A percentile compares a stretch with the other conserved stretches of the same genome.
Evolutionary conservation across 345 rosid genomes (phyloP).

Genomic region (Arabis alpina): DNA sequence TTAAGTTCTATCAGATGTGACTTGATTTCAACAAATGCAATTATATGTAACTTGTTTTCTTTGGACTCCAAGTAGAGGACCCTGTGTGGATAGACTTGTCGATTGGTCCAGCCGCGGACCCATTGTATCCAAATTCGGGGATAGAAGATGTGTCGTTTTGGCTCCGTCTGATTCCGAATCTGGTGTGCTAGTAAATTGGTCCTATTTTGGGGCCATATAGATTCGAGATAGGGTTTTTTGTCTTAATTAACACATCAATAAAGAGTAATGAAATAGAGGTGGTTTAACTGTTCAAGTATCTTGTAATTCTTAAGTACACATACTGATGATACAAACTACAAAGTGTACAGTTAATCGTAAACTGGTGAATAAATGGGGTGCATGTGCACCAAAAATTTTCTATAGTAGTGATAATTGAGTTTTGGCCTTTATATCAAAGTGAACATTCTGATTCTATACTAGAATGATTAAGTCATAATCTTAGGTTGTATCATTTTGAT

Average conservation of each 20-base stretch:
- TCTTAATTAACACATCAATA: constrained; percentile 12
- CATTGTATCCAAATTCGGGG: constrained; percentile 8
- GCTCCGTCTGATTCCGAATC: constrained; percentile 23
- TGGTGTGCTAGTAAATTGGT: neutral
- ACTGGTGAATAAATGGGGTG: constrained; percentile 7
- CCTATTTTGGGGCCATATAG: constrained; percentile 8
- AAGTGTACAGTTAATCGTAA: neutral
- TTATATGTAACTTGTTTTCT: constrained; percentile 6
- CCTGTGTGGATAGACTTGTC: constrained; percentile 4
- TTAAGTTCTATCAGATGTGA: neutral
- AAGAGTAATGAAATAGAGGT: neutral
- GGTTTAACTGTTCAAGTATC: neutral
- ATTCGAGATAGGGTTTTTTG: neutral
- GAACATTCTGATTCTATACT: constrained; percentile 33
- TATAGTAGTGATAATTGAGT: constrained; percentile 22
- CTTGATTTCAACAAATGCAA: constrained; percentile 3
- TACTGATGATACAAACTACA: neutral
- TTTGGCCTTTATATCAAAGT: constrained; percentile 23
- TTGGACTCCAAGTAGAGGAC: constrained; percentile 14
- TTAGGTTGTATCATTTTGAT: constrained; percentile 40
- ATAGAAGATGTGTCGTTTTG: constrained; percentile 33
- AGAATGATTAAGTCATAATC: constrained; percentile 42
- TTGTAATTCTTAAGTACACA: neutral
- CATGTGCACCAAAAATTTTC: neutral
- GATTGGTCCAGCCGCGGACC: constrained; percentile 37